A percentile compares a stretch with the other conserved stretches of the same genome.
Conservation (phyloP, 2,329 filamentous ascomycete species). For the Talaromyces amestolkiae region DNA sequence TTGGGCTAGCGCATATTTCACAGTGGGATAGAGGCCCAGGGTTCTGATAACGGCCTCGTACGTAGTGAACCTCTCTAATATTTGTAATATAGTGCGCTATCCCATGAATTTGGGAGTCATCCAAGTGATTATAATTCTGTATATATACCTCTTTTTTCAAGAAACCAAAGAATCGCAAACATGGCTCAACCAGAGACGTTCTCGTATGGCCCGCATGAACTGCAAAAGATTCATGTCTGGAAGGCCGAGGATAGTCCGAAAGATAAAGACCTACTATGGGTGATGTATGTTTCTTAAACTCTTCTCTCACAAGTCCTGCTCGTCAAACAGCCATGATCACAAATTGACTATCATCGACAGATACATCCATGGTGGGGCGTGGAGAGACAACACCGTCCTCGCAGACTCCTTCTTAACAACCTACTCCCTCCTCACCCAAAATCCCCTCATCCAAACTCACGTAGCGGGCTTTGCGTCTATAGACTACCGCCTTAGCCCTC, state of each 20-base stretch:
- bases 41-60: not conserved
- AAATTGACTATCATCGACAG: slow-evolving; percentile 23
- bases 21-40: not conserved
- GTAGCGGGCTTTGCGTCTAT: slow-evolving; percentile 46
- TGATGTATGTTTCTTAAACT: slow-evolving; percentile 34
- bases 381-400: slow-evolving; percentile 46
- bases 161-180: not conserved
- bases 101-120: not conserved
- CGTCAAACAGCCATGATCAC: not conserved
- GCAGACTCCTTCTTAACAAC: slow-evolving; percentile 37
- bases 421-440: slow-evolving; percentile 31
- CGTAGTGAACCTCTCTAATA: not conserved
- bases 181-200: slow-evolving; percentile 16
- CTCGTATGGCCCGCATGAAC: slow-evolving; percentile 27
- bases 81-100: not conserved
- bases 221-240: slow-evolving; percentile 37
- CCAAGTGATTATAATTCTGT: not conserved
- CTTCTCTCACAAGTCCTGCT: not conserved
- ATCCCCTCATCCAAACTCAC: slow-evolving; percentile 22
- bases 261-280: slow-evolving; percentile 33
- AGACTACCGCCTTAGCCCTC: slow-evolving; percentile 47
- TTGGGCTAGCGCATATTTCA: slow-evolving; percentile 1
- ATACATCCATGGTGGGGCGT: slow-evolving; percentile 51
- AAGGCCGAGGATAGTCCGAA: slow-evolving; percentile 21
- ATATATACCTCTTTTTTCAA: not conserved